Base-by-base conservation (phyloP, 2,329 filamentous ascomycete genomes). In the Domatiomyces catenatus region DNA sequence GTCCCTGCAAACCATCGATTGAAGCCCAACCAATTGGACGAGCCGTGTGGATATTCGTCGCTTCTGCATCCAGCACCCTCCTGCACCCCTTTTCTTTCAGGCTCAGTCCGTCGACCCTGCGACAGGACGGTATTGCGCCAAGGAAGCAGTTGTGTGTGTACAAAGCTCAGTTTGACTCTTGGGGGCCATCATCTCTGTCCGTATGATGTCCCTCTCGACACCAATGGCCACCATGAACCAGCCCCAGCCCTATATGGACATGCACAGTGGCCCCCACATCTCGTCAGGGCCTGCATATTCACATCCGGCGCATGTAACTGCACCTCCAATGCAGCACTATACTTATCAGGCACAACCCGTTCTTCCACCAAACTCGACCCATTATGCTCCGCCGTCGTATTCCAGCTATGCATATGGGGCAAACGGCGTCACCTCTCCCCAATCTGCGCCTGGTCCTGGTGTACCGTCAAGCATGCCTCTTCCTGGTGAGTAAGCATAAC, bases 181-280 rank as follows among this genome's bases (percentile, higher is more conserved):
- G 48, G n/a, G 15, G 3, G 19, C 17, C 15, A 20, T 24, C 32
- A 43, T 44, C 17, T 42, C 8, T 18, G 28, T 44, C 42, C n/a
- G 18, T 28, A 15, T 49, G 48, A 44, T 44, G 18, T 49, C 43
- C 19, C 44, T 50, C 47, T 42, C 39, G 12, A 20, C 36, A 39
- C 12, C 22, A 20, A 17, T 42, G 20, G 47, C 32, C 58, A 73
- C 66, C 68, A 94, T 95, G 89, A 94, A 94, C 71, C 83, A 84
- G 68, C 76, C 77, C 61, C 78, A 80, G 62, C 75, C 80, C 59
- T 90, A 94, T 61, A 85, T 93, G 81, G 92, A 94, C 67, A 88
- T 92, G 63, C 76, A 82, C 64, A 48, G 55, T 12, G 72, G 78
- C 57, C 71, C 76, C 61, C 85, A 92, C 68, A 82, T 93, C 73